These are phyloP conservation scores for Phytophthora pluvialis DNA, from an alignment of 352 stramenopile species.

Conservation along the genomic window DNA sequence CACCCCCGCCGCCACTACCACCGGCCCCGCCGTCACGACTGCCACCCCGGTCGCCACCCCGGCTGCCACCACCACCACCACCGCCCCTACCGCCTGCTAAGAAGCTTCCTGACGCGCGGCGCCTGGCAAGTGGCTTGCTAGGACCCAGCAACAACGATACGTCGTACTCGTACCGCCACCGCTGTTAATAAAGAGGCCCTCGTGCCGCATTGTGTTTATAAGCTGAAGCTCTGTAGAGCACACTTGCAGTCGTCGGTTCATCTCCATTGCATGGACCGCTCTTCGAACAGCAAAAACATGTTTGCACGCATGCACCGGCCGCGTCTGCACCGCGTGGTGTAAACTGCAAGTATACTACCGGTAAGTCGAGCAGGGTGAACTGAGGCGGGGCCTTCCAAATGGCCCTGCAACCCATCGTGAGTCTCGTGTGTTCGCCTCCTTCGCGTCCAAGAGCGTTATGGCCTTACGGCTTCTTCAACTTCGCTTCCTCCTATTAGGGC, in stretches of 20 bases:
- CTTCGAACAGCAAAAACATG: slow-evolving; percentile 1
- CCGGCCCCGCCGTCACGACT: not conserved
- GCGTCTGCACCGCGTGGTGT: no score
- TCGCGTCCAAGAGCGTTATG: slow-evolving; percentile 1
- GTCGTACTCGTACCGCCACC: slow-evolving; percentile 28
- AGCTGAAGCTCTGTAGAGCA: not conserved
- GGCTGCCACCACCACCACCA: slow-evolving; percentile 9
- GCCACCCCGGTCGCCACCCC: slow-evolving; percentile 7
- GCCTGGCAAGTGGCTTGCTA: slow-evolving; percentile 24
- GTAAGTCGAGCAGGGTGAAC: not conserved
- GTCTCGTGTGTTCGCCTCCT: not conserved
- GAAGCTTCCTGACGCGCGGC: slow-evolving; percentile 9
- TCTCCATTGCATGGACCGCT: no score
- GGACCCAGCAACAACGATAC: slow-evolving; percentile 20
- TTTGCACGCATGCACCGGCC: no score
- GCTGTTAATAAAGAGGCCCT: slow-evolving; percentile 34
- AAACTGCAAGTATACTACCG: no score
- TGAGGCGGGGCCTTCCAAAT: no score
- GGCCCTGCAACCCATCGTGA: no score
- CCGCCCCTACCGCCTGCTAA: slow-evolving; percentile 34
- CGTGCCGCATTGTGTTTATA: slow-evolving; percentile 30
- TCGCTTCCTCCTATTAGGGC: not conserved
- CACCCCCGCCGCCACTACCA: slow-evolving; percentile 5
- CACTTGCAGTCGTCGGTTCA: no score
- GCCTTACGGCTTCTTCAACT: not conserved